Percentiles rank a stretch among this genome's conserved stretches.
phyloP scores from a whole-genome alignment of 129 eudicot species.

The Lactuca sativa region DNA sequence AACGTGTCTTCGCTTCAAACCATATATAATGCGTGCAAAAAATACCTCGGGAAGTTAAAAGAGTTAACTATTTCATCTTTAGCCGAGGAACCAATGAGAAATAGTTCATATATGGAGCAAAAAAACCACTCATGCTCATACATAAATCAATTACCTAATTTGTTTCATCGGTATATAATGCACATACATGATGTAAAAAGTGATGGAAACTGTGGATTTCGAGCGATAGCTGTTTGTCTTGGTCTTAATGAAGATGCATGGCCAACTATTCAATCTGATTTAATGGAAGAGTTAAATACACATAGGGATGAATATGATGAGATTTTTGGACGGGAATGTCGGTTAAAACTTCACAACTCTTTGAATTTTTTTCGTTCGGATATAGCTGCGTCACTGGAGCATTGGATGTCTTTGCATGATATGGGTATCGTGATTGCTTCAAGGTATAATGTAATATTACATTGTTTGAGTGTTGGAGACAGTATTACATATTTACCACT shows the following conservation, averaged over 20 bases:
- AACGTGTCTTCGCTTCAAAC: no score
- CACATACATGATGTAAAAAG: neutral
- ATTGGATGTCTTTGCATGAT: neutral
- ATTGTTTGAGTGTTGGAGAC: neutral
- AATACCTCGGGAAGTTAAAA: no score
- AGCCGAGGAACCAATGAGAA: no score
- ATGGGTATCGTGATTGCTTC: neutral
- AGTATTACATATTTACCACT: no score
- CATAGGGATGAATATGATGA: neutral
- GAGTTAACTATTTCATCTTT: no score
- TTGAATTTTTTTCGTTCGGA: neutral
- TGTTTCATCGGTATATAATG: no score
- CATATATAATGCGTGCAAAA: no score
- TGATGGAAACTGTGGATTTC: slow-evolving; percentile 1
- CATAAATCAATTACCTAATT: no score
- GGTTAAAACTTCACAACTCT: neutral
- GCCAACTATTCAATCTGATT: neutral
- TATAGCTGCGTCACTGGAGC: neutral
- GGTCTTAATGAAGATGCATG: neutral
- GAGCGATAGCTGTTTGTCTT: neutral
- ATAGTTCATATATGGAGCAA: no score
- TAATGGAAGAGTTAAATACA: neutral
- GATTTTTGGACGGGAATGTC: neutral
- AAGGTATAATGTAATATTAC: neutral
- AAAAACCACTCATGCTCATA: no score